These are phyloP conservation scores for Trichophyton simii DNA, from an alignment of 2,329 filamentous ascomycete genomes.

Conservation along the genomic window DNA sequence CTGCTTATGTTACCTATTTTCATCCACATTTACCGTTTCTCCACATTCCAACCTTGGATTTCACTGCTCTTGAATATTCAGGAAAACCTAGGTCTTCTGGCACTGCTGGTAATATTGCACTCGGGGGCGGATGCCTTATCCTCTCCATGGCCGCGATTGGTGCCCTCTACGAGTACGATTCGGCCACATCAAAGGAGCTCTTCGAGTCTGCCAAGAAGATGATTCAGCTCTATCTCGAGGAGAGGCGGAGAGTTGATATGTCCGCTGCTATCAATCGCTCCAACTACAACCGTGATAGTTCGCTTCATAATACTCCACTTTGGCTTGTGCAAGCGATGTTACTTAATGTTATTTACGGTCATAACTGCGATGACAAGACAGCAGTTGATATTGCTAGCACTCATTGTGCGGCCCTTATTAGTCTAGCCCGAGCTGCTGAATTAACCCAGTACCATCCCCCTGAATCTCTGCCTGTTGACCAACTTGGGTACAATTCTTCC, in stretches of 20 bases:
- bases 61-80: slow-evolving; percentile 61
- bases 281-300: slow-evolving; percentile 43
- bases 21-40: slow-evolving; percentile 92
- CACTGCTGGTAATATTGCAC: slow-evolving; percentile 45
- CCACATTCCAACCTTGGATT: slow-evolving; percentile 81
- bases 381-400: slow-evolving; percentile 85
- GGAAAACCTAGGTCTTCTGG: slow-evolving; percentile 46
- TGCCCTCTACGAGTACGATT: slow-evolving; percentile 77
- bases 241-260: slow-evolving; percentile 75
- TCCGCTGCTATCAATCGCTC: slow-evolving; percentile 43
- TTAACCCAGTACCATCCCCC: slow-evolving; percentile 42
- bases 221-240: slow-evolving; percentile 86
- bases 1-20: slow-evolving; percentile 81
- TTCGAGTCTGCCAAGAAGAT: slow-evolving; percentile 93
- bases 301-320: slow-evolving; percentile 64
- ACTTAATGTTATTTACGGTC: slow-evolving; percentile 87
- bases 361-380: slow-evolving; percentile 84
- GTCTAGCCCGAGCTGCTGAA: slow-evolving; percentile 78
- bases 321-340: slow-evolving; percentile 98
- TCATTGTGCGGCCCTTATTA: slow-evolving; percentile 81
- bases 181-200: slow-evolving; percentile 63
- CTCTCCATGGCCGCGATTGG: slow-evolving; percentile 81
- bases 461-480: slow-evolving; percentile 26
- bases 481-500: slow-evolving; percentile 32
- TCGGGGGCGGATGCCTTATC: slow-evolving; percentile 74